Evolutionary conservation across 306 rosid genomes (phyloP).

Genomic region (Castanea mollissima): DNA sequence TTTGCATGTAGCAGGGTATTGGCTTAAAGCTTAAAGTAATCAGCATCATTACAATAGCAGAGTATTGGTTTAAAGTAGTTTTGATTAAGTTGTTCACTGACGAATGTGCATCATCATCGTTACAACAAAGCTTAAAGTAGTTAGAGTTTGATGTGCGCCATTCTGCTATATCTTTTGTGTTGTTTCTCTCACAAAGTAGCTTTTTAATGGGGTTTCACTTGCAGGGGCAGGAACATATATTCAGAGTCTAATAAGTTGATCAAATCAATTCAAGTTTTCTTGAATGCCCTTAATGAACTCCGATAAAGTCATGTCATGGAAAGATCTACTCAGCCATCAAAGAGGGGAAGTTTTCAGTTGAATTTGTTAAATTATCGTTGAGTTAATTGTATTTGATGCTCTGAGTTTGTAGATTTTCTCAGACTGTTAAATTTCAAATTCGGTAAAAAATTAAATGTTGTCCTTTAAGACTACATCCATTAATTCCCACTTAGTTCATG

Average conservation of each 20-base stretch:
- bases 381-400: background rate
- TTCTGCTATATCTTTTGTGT: background rate
- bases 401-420: background rate
- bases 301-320: slow-evolving; percentile 62
- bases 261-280: slow-evolving; percentile 81
- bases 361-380: slow-evolving; percentile 12
- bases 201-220: slow-evolving; percentile 23
- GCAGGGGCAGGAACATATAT: slow-evolving; percentile 81
- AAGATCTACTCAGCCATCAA: slow-evolving; percentile 39
- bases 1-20: background rate
- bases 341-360: slow-evolving; percentile 63
- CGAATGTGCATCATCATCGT: too few relatives aligned
- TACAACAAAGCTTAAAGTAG: too few relatives aligned
- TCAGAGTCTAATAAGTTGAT: slow-evolving; percentile 63
- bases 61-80: background rate
- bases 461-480: background rate
- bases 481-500: background rate
- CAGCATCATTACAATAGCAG: background rate
- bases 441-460: background rate
- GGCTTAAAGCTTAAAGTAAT: background rate
- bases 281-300: slow-evolving; percentile 87
- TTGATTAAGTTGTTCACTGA: too few relatives aligned
- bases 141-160: background rate
- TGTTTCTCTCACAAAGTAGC: background rate
- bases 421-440: background rate